phyloP scores from a whole-genome alignment of 192 early-diverging fungal genomes.

The Thoreauomyces humboldtii region DNA sequence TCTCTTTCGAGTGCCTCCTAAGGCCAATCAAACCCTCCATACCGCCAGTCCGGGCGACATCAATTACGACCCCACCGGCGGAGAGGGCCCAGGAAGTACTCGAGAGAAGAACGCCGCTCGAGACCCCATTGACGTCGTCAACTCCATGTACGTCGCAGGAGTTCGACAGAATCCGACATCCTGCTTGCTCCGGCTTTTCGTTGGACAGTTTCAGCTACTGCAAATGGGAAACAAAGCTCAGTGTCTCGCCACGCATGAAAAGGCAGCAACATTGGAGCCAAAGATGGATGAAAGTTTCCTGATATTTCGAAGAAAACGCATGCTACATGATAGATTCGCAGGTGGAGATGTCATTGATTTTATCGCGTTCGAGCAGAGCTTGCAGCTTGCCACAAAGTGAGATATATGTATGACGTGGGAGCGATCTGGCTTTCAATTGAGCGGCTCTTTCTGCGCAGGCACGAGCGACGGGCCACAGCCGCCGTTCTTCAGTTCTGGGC shows the following conservation, averaged over 20 bases:
- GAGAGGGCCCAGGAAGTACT: not conserved
- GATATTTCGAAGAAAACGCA: conserved; percentile 41
- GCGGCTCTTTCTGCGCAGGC: too few relatives aligned
- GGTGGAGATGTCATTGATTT: conserved; percentile 53
- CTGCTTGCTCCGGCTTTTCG: conserved; percentile 37
- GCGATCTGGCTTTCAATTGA: too few relatives aligned
- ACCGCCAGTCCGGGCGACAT: conserved; percentile 27
- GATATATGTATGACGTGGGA: conserved; percentile 25
- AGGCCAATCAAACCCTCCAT: conserved; percentile 1
- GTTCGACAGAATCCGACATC: conserved; percentile 31
- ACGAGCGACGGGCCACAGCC: conserved; percentile 22
- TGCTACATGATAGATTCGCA: conserved; percentile 43
- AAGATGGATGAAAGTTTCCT: conserved; percentile 43
- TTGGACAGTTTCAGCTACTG: conserved; percentile 37
- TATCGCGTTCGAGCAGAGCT: conserved; percentile 48
- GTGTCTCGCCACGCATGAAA: conserved; percentile 37
- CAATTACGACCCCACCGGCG: not conserved
- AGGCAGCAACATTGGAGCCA: conserved; percentile 38
- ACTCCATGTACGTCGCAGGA: conserved; percentile 17
- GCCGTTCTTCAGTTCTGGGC: conserved; percentile 48
- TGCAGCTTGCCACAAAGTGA: conserved; percentile 31
- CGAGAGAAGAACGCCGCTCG: conserved; percentile 8
- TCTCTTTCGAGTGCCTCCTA: conserved; percentile 26
- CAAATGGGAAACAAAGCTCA: conserved; percentile 44
- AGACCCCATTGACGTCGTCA: conserved; percentile 29